phyloP scores from a whole-genome alignment of 306 rosid species.

The Gynostemma pentaphyllum region DNA sequence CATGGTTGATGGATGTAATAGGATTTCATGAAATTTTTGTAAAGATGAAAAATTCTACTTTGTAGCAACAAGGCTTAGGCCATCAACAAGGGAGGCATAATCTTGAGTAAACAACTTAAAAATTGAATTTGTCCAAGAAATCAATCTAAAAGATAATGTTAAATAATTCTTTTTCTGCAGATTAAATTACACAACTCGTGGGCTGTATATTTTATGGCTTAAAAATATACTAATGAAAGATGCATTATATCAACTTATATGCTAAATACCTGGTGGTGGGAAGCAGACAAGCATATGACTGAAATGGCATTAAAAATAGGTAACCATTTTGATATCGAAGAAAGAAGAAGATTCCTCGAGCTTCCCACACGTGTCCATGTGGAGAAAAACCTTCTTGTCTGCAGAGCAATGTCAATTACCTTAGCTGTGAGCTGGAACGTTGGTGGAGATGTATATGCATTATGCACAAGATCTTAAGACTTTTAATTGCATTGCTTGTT shows the following conservation, averaged over 20 bases:
- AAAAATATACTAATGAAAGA: background rate
- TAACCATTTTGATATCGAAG: background rate
- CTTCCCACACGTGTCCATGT: background rate
- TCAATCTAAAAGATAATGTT: no score
- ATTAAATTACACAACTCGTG: background rate
- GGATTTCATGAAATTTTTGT: background rate
- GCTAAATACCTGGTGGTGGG: background rate
- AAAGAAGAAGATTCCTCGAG: constrained; percentile 3
- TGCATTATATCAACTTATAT: background rate
- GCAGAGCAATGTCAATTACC: background rate
- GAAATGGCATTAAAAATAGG: background rate
- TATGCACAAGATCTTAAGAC: constrained; percentile 1
- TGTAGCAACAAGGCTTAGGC: no score
- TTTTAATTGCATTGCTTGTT: no score
- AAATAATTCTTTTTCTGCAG: background rate
- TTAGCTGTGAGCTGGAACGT: constrained; percentile 17
- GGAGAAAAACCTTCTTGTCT: constrained; percentile 4
- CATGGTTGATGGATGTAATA: background rate
- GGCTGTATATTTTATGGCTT: constrained; percentile 1
- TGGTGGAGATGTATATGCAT: background rate
- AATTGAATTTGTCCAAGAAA: background rate
- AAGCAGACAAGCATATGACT: background rate
- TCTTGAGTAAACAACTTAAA: background rate
- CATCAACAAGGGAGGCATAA: background rate
- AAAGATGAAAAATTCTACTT: background rate